Evolutionary conservation across 2,329 filamentous ascomycete genomes (phyloP).

Genomic region (Coleophoma eucalyptorum): DNA sequence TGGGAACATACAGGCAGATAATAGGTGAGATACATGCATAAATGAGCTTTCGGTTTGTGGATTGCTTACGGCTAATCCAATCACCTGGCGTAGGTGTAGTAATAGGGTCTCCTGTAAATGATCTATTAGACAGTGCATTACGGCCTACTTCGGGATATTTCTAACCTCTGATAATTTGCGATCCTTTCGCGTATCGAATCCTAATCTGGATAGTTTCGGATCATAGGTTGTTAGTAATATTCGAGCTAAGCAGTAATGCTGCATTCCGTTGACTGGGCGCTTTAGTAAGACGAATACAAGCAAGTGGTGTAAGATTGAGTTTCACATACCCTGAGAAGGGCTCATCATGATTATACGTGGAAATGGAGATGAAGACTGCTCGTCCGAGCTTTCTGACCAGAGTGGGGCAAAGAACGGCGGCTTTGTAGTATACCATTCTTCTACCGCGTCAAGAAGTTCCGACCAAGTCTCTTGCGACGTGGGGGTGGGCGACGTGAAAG

Average conservation of each 20-base stretch:
- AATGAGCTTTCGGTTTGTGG: neutral
- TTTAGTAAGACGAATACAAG: neutral
- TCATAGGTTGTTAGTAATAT: neutral
- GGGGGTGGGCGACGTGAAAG: neutral
- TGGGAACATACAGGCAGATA: neutral
- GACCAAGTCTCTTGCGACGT: neutral
- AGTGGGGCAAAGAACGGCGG: neutral
- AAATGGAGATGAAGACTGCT: neutral
- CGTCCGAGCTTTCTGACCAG: neutral
- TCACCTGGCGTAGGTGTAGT: neutral
- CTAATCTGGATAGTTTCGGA: neutral
- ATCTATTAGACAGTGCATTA: neutral
- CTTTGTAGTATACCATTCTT: neutral
- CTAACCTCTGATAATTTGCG: neutral
- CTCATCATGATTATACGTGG: neutral
- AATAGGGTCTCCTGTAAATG: neutral
- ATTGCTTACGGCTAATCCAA: neutral
- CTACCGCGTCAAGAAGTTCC: neutral
- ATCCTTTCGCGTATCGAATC: neutral
- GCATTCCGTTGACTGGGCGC: neutral
- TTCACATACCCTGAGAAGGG: neutral
- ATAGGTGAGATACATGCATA: slow-evolving; percentile 1
- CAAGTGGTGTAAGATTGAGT: no score
- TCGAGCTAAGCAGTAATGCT: neutral
- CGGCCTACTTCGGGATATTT: neutral